These are phyloP conservation scores for Gaultheria prostrata DNA, from an alignment of 148 eudicot genomes.

Conservation along the genomic window DNA sequence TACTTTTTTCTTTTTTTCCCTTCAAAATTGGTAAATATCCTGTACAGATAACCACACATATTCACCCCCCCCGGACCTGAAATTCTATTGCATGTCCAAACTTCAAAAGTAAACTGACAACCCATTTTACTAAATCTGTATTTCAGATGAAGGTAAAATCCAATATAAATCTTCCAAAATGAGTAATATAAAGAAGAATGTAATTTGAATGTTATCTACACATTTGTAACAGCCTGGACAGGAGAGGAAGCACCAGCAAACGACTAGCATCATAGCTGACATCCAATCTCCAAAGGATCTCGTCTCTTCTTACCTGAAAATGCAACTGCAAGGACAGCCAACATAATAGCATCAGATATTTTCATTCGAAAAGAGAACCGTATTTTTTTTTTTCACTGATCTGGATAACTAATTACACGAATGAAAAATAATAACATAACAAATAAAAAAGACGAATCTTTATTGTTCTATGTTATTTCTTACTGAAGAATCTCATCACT, in stretches of 20 bases:
- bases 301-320: background rate
- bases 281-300: slow-evolving; percentile 3
- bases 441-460: background rate
- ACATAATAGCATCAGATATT: background rate
- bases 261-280: background rate
- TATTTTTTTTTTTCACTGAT: too few relatives aligned
- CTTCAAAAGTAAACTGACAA: too few relatives aligned
- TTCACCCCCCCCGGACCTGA: background rate
- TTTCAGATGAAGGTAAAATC: background rate
- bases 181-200: background rate
- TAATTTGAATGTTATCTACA: background rate
- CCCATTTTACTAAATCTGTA: too few relatives aligned
- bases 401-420: too few relatives aligned
- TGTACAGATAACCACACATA: background rate
- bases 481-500: background rate
- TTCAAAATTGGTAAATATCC: too few relatives aligned
- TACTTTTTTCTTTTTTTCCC: background rate
- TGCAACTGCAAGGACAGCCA: slow-evolving; percentile 7
- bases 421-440: background rate
- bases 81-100: background rate
- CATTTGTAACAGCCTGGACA: background rate
- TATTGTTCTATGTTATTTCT: background rate
- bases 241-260: background rate
- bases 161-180: background rate
- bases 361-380: background rate